Conservation (phyloP, 768 basidiomycete species). For the Tylopilus intermedius region DNA sequence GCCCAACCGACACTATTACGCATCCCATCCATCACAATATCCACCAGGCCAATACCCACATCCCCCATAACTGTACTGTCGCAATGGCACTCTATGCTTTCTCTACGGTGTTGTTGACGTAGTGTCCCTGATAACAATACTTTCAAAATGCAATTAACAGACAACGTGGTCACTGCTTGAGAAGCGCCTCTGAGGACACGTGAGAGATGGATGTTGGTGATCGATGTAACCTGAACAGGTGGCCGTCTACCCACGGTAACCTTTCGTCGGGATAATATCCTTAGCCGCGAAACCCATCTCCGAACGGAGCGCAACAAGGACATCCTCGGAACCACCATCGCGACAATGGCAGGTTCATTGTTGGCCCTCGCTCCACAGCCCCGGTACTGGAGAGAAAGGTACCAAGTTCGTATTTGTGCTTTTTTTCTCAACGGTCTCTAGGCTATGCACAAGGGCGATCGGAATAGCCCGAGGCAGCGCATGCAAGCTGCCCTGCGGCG, state of each 20-base stretch:
- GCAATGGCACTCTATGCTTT: neutral
- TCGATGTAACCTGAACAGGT: neutral
- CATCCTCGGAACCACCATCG: neutral
- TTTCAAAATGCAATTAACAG: neutral
- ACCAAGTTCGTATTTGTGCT: neutral
- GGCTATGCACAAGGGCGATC: neutral
- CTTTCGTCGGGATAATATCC: neutral
- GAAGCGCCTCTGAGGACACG: neutral
- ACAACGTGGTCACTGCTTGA: neutral
- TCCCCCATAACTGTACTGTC: slow-evolving; percentile 7
- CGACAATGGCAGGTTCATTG: neutral
- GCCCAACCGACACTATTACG: slow-evolving; percentile 8
- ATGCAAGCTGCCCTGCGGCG: no score
- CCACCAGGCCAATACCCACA: slow-evolving; percentile 13
- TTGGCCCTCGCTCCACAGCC: neutral
- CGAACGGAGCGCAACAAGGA: neutral
- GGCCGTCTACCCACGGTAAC: neutral
- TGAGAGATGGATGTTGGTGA: neutral
- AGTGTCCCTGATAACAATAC: neutral
- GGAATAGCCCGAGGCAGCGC: neutral
- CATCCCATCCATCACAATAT: slow-evolving; percentile 12
- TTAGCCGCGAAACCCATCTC: neutral
- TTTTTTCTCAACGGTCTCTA: neutral
- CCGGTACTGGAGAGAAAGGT: neutral
- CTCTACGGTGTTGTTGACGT: neutral